Conservation (phyloP, 1,284 basidiomycete species). For the Mycena sp. region DNA sequence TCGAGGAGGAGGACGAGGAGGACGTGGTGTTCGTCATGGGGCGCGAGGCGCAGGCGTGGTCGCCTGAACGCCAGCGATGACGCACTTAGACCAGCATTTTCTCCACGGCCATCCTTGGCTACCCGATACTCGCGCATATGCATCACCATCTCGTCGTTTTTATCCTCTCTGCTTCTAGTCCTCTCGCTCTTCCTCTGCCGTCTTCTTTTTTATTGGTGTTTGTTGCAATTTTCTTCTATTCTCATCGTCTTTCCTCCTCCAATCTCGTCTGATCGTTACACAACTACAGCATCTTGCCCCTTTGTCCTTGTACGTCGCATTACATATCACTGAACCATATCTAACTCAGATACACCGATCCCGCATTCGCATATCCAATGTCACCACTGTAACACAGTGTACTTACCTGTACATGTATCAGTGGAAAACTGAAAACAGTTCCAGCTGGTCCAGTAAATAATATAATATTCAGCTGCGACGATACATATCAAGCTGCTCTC, state of each 20-base stretch:
- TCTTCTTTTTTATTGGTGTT: conserved; percentile 12
- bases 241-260: not conserved
- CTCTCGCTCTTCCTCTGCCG: conserved; percentile 7
- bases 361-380: conserved; percentile 12
- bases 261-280: conserved; percentile 3
- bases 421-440: too few species aligned
- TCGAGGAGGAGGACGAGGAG: conserved; percentile 64
- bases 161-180: not conserved
- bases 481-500: conserved; percentile 16
- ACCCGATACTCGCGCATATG: conserved; percentile 5
- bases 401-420: conserved; percentile 8
- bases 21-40: conserved; percentile 64
- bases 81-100: not conserved
- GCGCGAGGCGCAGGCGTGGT: conserved; percentile 38
- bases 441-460: not conserved
- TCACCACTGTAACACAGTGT: conserved; percentile 4
- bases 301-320: conserved; percentile 22
- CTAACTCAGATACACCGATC: conserved; percentile 16
- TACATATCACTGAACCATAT: conserved; percentile 22
- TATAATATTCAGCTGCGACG: conserved; percentile 16
- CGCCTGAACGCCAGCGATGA: conserved; percentile 25
- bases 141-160: conserved; percentile 10
- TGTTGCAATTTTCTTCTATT: not conserved
- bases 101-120: not conserved
- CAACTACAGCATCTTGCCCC: conserved; percentile 26